These are phyloP conservation scores for Camelina neglecta DNA, from an alignment of 345 rosid species.

Conservation along the genomic window DNA sequence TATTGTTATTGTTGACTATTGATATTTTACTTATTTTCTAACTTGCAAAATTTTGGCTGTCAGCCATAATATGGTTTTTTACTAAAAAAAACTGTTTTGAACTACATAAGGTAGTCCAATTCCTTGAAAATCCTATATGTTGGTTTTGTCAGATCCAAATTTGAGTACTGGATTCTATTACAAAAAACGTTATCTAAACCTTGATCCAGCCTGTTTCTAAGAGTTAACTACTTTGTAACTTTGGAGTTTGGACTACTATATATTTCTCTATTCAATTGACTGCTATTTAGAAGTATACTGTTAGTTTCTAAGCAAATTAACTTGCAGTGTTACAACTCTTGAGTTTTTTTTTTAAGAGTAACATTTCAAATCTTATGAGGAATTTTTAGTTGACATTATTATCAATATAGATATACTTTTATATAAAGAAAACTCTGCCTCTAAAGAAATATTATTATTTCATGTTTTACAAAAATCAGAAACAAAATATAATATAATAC, in stretches of 20 bases:
- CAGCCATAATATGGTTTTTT: not conserved
- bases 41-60: not conserved
- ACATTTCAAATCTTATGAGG: not conserved
- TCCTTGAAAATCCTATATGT: not conserved
- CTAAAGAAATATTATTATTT: not conserved
- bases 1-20: not conserved
- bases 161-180: not conserved
- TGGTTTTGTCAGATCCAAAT: not conserved
- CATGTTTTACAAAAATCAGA: not conserved
- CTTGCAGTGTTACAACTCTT: not conserved
- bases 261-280: not conserved
- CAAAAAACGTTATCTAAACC: not conserved
- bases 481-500: constrained; percentile 2
- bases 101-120: not conserved
- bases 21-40: not conserved
- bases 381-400: constrained; percentile 5
- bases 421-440: not conserved
- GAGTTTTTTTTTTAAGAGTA: not conserved
- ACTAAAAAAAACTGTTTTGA: not conserved
- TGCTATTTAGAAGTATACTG: not conserved
- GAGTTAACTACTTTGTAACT: not conserved
- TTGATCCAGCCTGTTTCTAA: not conserved
- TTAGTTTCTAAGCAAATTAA: not conserved
- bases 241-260: not conserved
- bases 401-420: not conserved